Evolutionary conservation across 108 stramenopile genomes (phyloP), one percentile per base, ranked within the genome.

Genomic region (Discostella stelligeroides): DNA sequence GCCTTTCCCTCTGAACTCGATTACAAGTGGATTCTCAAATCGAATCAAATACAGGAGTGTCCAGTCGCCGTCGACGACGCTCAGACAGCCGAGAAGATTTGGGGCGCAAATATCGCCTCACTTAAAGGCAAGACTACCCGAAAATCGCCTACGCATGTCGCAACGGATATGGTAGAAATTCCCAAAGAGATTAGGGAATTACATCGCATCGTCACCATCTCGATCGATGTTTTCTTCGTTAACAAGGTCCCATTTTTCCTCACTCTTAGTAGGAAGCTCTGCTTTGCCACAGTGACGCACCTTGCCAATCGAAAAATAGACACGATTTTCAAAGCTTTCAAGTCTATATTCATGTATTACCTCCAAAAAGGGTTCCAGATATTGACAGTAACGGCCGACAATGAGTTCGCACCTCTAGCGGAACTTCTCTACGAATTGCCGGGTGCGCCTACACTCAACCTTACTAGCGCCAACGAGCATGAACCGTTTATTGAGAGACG

Each of bases 81-180:
- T 4, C 15, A 45, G n/a, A n/a, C 15, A n/a, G 68, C 58, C 7
- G 4, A 23, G 3, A 34, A 42, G 15, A 24, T 69, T 27, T 60
- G 54, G 43, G 68, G 68, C 5, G 58, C 58, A 18, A 38, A 37
- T n/a, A 23, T 69, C 6, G 68, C 58, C 11, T 15, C 58, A 9
- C 40, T 69, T 7, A 69, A 69, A 45, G 68, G 68, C 11, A 69
- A 60, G 39, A 69, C 58, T 2, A 60, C 40, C 4, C 0, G 58
- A 38, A 38, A 21, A 23, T 15, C 18, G 25, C 29, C 64, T 17
- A 9, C 14, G 2, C 55, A 6, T 56, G 55, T 56, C 4, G 55
- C 23, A 5, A 56, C 24, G 2, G 55, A 56, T 21, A 27, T 56
- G 7, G 55, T 56, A 4, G 3, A 25, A 2, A 56, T 56, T 25